Evolutionary conservation across 1,284 basidiomycete genomes (phyloP), one percentile per base, ranked within the genome.

Genomic region (Trichosporon sp.): DNA sequence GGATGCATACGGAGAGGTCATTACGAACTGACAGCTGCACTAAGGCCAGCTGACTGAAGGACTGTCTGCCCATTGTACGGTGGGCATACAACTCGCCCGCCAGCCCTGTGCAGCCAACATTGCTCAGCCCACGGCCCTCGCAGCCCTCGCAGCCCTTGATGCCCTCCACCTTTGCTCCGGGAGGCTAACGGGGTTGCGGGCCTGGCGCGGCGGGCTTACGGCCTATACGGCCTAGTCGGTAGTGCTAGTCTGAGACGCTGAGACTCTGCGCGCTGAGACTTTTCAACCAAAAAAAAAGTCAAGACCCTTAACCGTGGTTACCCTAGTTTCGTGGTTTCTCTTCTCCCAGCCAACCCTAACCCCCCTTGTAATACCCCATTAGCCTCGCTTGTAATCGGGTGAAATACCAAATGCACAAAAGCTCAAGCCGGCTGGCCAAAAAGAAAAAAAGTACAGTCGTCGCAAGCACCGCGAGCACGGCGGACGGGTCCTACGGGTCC

Each of bases 231-330:
- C 61, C 37, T 63, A 63, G 32, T 63, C 61, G 32, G 31, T 32
- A 19, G 37, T 63, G 59, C 16, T 46, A 63, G 61, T n/a, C 61
- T 37, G 31, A 54, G 51, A 46, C 43, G 16, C 43, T 37, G 35
- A 26, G 26, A 26, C 26, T 26, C 26, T n/a, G 43, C 43, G 56
- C 8, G 59, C 59, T 63, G 59, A 63, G 31, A 63, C 59, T 63
- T 63, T 63, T 35, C 59, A 35, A 35, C 59, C 59, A 63, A 63
- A 63, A 61, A 61, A 61, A 61, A 63, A 63, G 35, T 59, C 66
- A 32, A 32, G 48, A 59, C 48, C 46, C 38, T 68, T 21, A 40
- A 48, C 66, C 48, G 46, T 59, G n/a, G 31, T 16, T 35, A 63
- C 59, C 59, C 59, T 63, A 35, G 59, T 63, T 63, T 63, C 59